Conservation (phyloP, 805 yeast genomes). For the Kodamaea kakaduensis region DNA sequence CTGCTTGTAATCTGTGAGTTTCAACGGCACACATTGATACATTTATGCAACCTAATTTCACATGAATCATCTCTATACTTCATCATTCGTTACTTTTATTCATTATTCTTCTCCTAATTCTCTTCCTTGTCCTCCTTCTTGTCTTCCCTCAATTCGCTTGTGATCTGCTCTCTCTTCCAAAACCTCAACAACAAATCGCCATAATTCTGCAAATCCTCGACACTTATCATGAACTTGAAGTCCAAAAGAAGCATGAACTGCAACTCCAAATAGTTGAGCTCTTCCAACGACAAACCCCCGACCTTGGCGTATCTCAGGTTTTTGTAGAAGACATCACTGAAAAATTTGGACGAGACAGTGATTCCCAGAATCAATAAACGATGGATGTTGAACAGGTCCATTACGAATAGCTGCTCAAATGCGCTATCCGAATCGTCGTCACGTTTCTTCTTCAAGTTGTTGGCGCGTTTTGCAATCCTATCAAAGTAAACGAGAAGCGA, state of each 20-base stretch:
- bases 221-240: slow-evolving; percentile 80
- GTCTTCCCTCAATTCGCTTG: slow-evolving; percentile 28
- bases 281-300: slow-evolving; percentile 92
- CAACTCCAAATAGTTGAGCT: slow-evolving; percentile 85
- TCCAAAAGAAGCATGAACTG: slow-evolving; percentile 83
- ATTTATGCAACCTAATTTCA: not conserved
- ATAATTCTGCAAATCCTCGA: slow-evolving; percentile 86
- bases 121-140: not conserved
- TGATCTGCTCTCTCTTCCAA: slow-evolving; percentile 69
- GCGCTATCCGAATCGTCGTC: slow-evolving; percentile 15
- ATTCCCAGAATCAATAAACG: slow-evolving; percentile 90
- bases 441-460: slow-evolving; percentile 38
- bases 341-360: slow-evolving; percentile 92
- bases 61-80: not conserved
- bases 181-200: slow-evolving; percentile 82
- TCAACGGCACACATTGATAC: not conserved
- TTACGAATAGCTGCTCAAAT: slow-evolving; percentile 68
- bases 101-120: not conserved
- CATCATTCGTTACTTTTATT: not conserved
- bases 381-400: slow-evolving; percentile 95
- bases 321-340: slow-evolving; percentile 90
- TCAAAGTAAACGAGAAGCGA: slow-evolving; percentile 91
- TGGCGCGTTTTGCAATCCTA: slow-evolving; percentile 82
- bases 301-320: slow-evolving; percentile 92
- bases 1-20: not conserved